phyloP scores from a whole-genome alignment of 352 stramenopile genomes.

The Globisporangium takayamanum region DNA sequence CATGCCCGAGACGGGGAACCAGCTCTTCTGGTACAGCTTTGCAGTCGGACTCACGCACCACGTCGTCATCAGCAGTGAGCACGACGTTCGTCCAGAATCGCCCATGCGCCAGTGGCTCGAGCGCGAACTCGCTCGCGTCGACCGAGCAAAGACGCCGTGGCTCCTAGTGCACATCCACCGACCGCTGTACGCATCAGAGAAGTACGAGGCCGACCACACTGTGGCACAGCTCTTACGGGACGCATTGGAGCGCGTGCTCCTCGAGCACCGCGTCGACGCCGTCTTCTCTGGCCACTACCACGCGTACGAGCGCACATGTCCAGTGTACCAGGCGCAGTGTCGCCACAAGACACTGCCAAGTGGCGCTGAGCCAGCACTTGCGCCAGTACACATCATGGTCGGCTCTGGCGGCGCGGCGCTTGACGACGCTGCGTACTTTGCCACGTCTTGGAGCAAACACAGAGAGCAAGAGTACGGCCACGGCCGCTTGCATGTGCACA shows the following conservation, averaged over 20 bases:
- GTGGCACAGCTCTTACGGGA: constrained; percentile 16
- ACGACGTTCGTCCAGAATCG: constrained; percentile 13
- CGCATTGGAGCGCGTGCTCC: constrained; percentile 15
- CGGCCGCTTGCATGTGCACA: constrained; percentile 31
- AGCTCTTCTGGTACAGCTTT: constrained; percentile 29
- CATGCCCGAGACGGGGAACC: constrained; percentile 32
- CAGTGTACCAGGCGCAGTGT: constrained; percentile 20
- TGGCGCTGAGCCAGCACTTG: constrained; percentile 12
- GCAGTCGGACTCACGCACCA: constrained; percentile 19
- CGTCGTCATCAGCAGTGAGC: constrained; percentile 25
- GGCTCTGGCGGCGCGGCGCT: constrained; percentile 34
- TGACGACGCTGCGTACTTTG: constrained; percentile 25
- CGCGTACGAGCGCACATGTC: constrained; percentile 25
- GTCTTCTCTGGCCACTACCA: constrained; percentile 27
- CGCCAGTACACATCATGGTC: constrained; percentile 35
- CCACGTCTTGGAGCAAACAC: constrained; percentile 18
- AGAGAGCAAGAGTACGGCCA: constrained; percentile 30
- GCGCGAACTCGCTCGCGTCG: constrained; percentile 14
- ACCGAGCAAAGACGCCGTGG: constrained; percentile 23
- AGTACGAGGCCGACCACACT: constrained; percentile 9
- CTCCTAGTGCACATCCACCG: constrained; percentile 24
- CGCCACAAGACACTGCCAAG: constrained; percentile 5
- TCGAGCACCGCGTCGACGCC: constrained; percentile 19
- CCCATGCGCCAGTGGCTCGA: constrained; percentile 23
- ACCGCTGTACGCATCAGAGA: constrained; percentile 23